Conservation (phyloP, 2,329 filamentous ascomycete genomes). For the Akanthomyces muscarius region DNA sequence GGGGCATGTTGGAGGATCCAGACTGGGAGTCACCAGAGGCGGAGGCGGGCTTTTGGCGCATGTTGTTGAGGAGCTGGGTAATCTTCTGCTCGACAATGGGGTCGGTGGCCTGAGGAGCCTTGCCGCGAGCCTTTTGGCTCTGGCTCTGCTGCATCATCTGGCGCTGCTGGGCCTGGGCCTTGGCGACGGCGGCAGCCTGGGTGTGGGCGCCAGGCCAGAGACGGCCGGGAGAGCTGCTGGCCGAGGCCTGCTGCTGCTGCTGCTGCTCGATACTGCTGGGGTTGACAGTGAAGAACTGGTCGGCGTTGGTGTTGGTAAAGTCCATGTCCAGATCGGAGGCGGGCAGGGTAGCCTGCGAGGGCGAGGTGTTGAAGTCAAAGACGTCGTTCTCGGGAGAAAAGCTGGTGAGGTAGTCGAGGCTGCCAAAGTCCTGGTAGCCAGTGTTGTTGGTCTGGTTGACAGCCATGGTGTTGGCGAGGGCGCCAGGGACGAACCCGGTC, state of each 20-base stretch:
- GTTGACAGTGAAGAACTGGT: slow-evolving; percentile 67
- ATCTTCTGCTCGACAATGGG: slow-evolving; percentile 88
- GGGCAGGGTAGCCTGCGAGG: slow-evolving; percentile 56
- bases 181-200: slow-evolving; percentile 69
- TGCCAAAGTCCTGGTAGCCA: slow-evolving; percentile 48
- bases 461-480: slow-evolving; percentile 73
- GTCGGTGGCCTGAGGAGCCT: slow-evolving; percentile 54
- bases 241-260: slow-evolving; percentile 39
- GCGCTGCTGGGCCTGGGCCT: slow-evolving; percentile 66
- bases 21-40: slow-evolving; percentile 42
- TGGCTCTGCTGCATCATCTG: slow-evolving; percentile 49
- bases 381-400: slow-evolving; percentile 60
- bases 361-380: slow-evolving; percentile 69
- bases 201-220: slow-evolving; percentile 94
- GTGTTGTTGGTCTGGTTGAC: slow-evolving; percentile 62
- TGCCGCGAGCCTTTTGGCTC: slow-evolving; percentile 42
- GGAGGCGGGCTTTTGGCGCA: slow-evolving; percentile 68
- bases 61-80: slow-evolving; percentile 84
- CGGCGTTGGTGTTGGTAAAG: slow-evolving; percentile 42
- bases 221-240: slow-evolving; percentile 56
- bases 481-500: slow-evolving; percentile 84
- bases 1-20: slow-evolving; percentile 64
- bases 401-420: slow-evolving; percentile 50
- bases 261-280: slow-evolving; percentile 64
- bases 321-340: slow-evolving; percentile 65